These are phyloP conservation scores for Oryza brachyantha DNA, from an alignment of 176 grass and related monocot species.

Conservation along the genomic window DNA sequence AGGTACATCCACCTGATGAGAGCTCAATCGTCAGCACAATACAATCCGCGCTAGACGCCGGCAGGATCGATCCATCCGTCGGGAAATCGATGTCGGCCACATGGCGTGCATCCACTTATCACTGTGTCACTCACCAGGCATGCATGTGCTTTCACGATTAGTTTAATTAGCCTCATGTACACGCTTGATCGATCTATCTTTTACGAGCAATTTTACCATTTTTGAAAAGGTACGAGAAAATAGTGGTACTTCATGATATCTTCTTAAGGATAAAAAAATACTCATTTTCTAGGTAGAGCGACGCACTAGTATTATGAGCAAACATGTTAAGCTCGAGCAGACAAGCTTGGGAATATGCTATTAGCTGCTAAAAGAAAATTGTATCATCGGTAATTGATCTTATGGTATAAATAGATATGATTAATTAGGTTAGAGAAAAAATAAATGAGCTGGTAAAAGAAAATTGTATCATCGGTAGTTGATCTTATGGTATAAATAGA, in stretches of 20 bases:
- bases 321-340: background rate
- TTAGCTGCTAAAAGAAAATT: too few species aligned
- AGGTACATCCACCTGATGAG: background rate
- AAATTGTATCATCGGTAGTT: too few species aligned
- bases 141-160: background rate
- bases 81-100: background rate
- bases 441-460: too few species aligned
- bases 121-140: background rate
- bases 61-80: background rate
- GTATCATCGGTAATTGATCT: too few species aligned
- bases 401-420: too few species aligned
- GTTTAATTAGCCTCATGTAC: background rate
- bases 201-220: too few species aligned
- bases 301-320: background rate
- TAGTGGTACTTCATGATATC: too few species aligned
- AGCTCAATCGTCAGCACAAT: background rate
- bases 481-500: too few species aligned
- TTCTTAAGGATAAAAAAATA: too few species aligned
- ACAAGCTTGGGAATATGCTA: too few species aligned
- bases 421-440: too few species aligned
- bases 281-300: background rate
- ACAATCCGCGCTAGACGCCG: background rate
- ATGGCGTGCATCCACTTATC: background rate
- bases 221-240: too few species aligned
- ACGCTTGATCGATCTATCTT: background rate